Conservation (phyloP, 306 rosid genomes). For the Trichosanthes cucumerina region DNA sequence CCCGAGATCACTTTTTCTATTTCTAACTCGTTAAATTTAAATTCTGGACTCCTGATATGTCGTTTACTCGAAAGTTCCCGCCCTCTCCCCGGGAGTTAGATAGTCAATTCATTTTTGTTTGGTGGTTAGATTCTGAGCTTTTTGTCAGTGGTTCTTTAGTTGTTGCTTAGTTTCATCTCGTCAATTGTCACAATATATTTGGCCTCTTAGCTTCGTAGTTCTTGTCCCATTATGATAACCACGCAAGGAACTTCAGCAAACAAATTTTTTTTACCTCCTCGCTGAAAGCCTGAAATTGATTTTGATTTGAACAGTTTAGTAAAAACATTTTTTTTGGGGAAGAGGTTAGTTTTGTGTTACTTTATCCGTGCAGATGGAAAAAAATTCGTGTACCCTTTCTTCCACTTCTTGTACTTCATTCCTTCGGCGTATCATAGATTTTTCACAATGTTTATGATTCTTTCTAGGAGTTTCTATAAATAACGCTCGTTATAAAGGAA, state of each 20-base stretch:
- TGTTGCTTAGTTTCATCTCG: neutral
- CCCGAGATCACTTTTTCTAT: neutral
- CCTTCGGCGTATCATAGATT: neutral
- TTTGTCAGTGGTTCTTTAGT: neutral
- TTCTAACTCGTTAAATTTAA: neutral
- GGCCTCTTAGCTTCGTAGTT: neutral
- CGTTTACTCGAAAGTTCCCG: neutral
- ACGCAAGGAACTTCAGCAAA: neutral
- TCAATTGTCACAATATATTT: neutral
- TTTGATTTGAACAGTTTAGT: neutral
- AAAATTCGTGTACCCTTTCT: neutral
- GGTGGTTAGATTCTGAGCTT: neutral
- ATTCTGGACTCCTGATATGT: neutral
- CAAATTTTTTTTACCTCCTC: neutral
- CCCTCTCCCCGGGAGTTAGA: neutral
- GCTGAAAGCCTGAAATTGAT: neutral
- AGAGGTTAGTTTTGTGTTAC: neutral
- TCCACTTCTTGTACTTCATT: neutral
- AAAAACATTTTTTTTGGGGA: neutral
- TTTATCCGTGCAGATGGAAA: neutral
- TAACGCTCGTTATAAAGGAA: neutral
- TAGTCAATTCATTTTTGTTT: neutral
- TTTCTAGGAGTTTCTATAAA: neutral
- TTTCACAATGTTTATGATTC: neutral
- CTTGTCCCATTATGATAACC: neutral